A percentile compares a stretch with the other conserved stretches of the same genome.
Conservation (phyloP, 805 yeast species). For the Barnettozyma populi region DNA sequence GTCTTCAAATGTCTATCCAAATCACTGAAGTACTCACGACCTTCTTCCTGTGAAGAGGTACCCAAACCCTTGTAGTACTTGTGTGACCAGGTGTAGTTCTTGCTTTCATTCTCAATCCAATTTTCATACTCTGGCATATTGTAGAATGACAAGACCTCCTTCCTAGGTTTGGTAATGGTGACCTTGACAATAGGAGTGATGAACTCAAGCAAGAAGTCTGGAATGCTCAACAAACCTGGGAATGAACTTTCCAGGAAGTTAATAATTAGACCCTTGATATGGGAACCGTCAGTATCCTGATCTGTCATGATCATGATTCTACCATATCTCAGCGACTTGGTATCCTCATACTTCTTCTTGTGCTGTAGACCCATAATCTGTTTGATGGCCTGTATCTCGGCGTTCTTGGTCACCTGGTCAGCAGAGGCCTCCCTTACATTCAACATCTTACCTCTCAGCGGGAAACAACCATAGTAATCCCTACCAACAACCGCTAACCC, state of each 20-base stretch:
- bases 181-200: conserved; percentile 96
- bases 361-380: conserved; percentile 95
- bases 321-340: conserved; percentile 81
- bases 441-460: conserved; percentile 88
- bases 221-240: conserved; percentile 86
- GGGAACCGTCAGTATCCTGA: conserved; percentile 99
- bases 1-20: conserved; percentile 81
- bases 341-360: conserved; percentile 72
- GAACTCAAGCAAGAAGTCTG: conserved; percentile 89
- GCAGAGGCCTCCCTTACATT: conserved; percentile 96
- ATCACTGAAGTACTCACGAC: conserved; percentile 81
- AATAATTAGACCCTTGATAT: conserved; percentile 91
- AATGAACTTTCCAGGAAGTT: conserved; percentile 90
- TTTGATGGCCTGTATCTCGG: conserved; percentile 91
- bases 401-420: conserved; percentile 90
- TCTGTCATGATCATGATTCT: conserved; percentile 99
- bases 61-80: conserved; percentile 99
- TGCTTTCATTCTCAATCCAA: conserved; percentile 87
- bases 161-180: conserved; percentile 59
- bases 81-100: conserved; percentile 73
- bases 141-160: conserved; percentile 66
- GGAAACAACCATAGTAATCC: conserved; percentile 92
- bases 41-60: conserved; percentile 80
- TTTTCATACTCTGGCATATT: conserved; percentile 93
- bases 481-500: conserved; percentile 95